These are phyloP conservation scores for Emmonsiellopsis sp. DNA, from an alignment of 2,329 filamentous ascomycete genomes.

Conservation along the genomic window DNA sequence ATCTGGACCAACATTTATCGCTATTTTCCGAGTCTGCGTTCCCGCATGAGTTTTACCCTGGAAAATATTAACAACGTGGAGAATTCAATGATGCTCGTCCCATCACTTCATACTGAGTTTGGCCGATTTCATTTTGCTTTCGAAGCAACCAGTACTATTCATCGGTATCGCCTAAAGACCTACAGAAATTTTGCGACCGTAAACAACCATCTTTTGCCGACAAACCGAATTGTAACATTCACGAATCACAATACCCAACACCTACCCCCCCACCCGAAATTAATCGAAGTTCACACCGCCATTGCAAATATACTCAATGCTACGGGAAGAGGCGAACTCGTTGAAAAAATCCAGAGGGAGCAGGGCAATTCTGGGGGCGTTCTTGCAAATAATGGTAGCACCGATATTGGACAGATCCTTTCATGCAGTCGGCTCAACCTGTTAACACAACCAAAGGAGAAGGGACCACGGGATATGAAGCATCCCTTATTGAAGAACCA, in stretches of 20 bases:
- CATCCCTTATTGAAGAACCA: background rate
- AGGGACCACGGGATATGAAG: background rate
- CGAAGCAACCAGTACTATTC: background rate
- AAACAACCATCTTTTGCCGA: background rate
- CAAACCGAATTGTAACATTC: background rate
- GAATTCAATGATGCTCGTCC: background rate
- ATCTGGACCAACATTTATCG: background rate
- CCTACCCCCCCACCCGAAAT: background rate
- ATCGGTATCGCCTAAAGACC: background rate
- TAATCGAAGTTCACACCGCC: background rate
- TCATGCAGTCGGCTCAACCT: background rate
- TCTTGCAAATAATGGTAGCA: background rate
- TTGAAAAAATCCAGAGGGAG: background rate
- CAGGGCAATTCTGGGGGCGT: background rate
- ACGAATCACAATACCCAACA: background rate
- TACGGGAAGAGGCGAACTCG: background rate
- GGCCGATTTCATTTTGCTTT: background rate
- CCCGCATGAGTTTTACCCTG: background rate
- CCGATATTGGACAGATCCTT: background rate
- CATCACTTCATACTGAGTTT: background rate
- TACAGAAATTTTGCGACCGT: background rate
- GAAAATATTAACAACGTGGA: background rate
- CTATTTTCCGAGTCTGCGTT: background rate
- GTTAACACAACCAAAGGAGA: too few species aligned
- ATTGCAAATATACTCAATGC: background rate